Conservation (phyloP, 768 basidiomycete genomes). For the Dendrothele bispora region DNA sequence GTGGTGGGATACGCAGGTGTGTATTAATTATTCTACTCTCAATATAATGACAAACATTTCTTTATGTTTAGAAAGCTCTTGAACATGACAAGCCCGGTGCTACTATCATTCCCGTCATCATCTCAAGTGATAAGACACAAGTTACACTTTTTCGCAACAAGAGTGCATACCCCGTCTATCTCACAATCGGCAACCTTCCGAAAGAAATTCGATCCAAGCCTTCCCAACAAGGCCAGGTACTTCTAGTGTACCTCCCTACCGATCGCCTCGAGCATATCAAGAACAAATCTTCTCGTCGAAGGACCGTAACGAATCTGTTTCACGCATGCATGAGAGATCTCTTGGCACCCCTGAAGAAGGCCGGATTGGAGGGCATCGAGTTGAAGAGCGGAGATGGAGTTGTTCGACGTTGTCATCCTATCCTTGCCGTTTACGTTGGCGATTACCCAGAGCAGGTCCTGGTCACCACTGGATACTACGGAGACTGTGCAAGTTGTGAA, state of each 20-base stretch:
- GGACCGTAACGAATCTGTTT: slow-evolving; percentile 28
- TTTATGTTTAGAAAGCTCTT: slow-evolving; percentile 17
- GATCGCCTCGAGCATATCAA: slow-evolving; percentile 29
- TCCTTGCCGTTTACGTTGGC: too few relatives aligned
- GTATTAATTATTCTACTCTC: slow-evolving; percentile 5
- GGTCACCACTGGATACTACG: slow-evolving; percentile 23
- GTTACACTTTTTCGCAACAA: too few relatives aligned
- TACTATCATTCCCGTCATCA: too few relatives aligned
- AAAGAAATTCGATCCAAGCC: slow-evolving; percentile 39
- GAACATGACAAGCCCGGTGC: too few relatives aligned
- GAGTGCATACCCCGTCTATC: too few relatives aligned
- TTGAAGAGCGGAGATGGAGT: slow-evolving; percentile 33
- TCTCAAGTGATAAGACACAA: too few relatives aligned
- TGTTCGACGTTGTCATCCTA: slow-evolving; percentile 29
- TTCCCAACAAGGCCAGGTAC: too few relatives aligned
- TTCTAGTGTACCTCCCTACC: slow-evolving; percentile 43
- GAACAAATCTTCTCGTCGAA: slow-evolving; percentile 20
- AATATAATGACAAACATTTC: background rate
- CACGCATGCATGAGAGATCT: slow-evolving; percentile 36
- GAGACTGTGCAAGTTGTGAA: slow-evolving; percentile 28
- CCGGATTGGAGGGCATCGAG: slow-evolving; percentile 23
- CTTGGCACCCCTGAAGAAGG: too few relatives aligned
- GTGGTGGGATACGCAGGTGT: slow-evolving; percentile 52
- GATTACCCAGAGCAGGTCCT: slow-evolving; percentile 49
- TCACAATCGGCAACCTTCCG: slow-evolving; percentile 45